Conservation (phyloP, 768 basidiomycete species). For the Hygrophorus russula region DNA sequence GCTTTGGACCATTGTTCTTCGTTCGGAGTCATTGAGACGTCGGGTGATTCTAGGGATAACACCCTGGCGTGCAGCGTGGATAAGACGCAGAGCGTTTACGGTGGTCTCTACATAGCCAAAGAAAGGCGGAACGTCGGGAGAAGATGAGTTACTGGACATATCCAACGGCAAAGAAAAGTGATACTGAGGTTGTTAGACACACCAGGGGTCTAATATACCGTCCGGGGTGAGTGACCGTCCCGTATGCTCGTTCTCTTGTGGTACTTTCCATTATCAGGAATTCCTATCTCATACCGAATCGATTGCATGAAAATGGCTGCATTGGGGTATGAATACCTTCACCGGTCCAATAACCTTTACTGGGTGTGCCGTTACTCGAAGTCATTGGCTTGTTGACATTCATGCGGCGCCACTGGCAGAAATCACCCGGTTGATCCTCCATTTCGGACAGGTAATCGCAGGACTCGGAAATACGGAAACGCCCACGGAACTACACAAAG, state of each 20-base stretch:
- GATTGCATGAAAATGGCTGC: conserved; percentile 2
- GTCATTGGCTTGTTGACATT: conserved; percentile 4
- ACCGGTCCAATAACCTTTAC: conserved; percentile 8
- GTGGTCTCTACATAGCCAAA: conserved; percentile 75
- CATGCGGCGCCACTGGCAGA: conserved; percentile 3
- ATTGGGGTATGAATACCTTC: conserved; percentile 1
- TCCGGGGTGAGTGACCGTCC: conserved; percentile 29
- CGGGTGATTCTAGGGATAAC: conserved; percentile 77
- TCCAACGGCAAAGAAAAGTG: conserved; percentile 16
- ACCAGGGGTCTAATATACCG: conserved; percentile 19
- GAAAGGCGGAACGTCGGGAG: conserved; percentile 53
- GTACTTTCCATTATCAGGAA: conserved; percentile 26
- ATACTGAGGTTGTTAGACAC: conserved; percentile 51
- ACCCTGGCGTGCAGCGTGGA: conserved; percentile 72
- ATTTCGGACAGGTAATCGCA: too few species aligned
- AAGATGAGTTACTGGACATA: conserved; percentile 34
- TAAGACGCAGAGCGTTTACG: conserved; percentile 69
- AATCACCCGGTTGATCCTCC: background rate
- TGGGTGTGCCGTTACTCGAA: conserved; percentile 8
- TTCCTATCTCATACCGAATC: conserved; percentile 4
- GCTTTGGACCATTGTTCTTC: conserved; percentile 48
- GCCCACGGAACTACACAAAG: background rate
- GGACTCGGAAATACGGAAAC: background rate
- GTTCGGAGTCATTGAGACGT: conserved; percentile 74
- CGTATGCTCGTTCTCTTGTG: conserved; percentile 25